Conservation (phyloP, 768 basidiomycete genomes). For the Cantharellus cinnabarinus region DNA sequence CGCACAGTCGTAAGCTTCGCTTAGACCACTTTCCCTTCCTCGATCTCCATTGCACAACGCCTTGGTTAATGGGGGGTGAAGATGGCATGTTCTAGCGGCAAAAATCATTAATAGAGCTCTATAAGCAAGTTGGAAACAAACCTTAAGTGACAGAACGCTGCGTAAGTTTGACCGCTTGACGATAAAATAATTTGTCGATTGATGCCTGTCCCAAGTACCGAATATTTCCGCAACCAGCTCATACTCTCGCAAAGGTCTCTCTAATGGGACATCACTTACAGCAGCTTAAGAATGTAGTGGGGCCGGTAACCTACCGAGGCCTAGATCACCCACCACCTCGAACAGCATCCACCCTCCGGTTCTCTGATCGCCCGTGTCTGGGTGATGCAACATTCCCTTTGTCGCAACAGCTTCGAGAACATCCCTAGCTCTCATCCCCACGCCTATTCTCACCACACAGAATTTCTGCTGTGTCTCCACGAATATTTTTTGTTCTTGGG, state of each 20-base stretch:
- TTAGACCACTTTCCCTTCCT: conserved; percentile 95
- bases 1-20: conserved; percentile 69
- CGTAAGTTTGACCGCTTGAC: conserved; percentile 55
- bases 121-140: neutral
- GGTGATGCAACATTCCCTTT: conserved; percentile 33
- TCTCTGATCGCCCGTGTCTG: conserved; percentile 18
- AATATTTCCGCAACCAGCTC: conserved; percentile 65
- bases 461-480: conserved; percentile 59
- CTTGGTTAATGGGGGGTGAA: conserved; percentile 23
- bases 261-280: conserved; percentile 21
- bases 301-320: conserved; percentile 45
- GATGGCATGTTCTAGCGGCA: conserved; percentile 26
- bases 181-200: conserved; percentile 59
- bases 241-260: conserved; percentile 75
- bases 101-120: neutral
- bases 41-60: conserved; percentile 72
- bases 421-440: conserved; percentile 49
- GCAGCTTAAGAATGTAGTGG: neutral
- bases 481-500: conserved; percentile 31
- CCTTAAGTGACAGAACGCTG: conserved; percentile 25
- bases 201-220: conserved; percentile 75
- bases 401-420: conserved; percentile 43
- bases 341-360: conserved; percentile 56
- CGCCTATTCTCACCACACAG: conserved; percentile 48
- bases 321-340: conserved; percentile 79